phyloP scores from a whole-genome alignment of 805 yeast genomes.

The Candida piceae region DNA sequence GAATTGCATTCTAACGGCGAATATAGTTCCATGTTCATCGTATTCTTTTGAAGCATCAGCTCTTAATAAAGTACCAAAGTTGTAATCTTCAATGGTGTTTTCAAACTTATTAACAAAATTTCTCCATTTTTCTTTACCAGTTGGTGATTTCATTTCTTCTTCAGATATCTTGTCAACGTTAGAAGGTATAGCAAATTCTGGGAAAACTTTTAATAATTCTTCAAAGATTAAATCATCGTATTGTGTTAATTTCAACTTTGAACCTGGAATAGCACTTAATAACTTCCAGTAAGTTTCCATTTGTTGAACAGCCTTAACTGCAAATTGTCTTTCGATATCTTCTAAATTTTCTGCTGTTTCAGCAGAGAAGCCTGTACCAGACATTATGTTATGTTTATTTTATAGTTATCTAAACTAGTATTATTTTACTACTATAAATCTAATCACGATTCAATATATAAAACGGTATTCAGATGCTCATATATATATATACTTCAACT shows the following conservation, averaged over 20 bases:
- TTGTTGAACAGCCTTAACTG: slow-evolving; percentile 94
- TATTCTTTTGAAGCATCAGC: slow-evolving; percentile 68
- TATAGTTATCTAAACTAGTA: no score
- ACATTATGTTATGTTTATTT: no score
- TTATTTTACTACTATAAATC: no score
- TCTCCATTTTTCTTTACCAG: slow-evolving; percentile 91
- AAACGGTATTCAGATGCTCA: no score
- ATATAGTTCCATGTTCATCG: slow-evolving; percentile 76
- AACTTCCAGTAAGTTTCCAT: slow-evolving; percentile 92
- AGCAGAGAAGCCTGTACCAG: slow-evolving; percentile 38
- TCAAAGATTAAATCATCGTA: slow-evolving; percentile 67
- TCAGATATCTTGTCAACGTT: slow-evolving; percentile 59
- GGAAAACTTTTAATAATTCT: slow-evolving; percentile 64
- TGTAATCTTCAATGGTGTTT: slow-evolving; percentile 76
- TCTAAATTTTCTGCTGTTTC: slow-evolving; percentile 92
- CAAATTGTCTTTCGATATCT: slow-evolving; percentile 95
- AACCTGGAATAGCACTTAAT: slow-evolving; percentile 69
- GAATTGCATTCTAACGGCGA: slow-evolving; percentile 90
- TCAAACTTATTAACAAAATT: slow-evolving; percentile 77
- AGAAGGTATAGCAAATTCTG: slow-evolving; percentile 71
- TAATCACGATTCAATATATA: no score
- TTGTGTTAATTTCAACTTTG: slow-evolving; percentile 66
- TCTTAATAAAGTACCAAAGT: slow-evolving; percentile 92
- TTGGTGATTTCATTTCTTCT: slow-evolving; percentile 72
- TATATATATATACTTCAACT: no score